phyloP scores from a whole-genome alignment of 148 eudicot genomes.

The Selenicereus undatus region DNA sequence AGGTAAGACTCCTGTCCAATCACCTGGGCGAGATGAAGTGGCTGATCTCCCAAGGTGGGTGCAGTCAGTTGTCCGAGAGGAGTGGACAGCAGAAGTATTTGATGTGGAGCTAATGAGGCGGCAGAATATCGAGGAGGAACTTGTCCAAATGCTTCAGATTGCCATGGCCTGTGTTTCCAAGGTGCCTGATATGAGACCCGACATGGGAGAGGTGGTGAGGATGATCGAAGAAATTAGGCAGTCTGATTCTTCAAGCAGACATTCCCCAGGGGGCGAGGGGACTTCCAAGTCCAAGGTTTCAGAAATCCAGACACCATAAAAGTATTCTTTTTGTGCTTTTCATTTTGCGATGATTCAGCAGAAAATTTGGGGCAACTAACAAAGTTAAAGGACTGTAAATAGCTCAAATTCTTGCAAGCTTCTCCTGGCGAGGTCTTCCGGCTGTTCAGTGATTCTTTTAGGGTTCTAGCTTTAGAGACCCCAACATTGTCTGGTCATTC shows the following conservation, averaged over 20 bases:
- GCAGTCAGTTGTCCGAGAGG: constrained; percentile 91
- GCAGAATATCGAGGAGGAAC: constrained; percentile 80
- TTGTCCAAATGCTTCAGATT: constrained; percentile 93
- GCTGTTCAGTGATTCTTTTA: constrained; percentile 26
- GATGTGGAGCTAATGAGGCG: constrained; percentile 68
- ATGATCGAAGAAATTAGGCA: constrained; percentile 72
- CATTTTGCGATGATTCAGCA: constrained; percentile 2
- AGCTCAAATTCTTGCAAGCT: constrained; percentile 17
- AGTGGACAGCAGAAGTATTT: constrained; percentile 97
- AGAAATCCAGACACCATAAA: constrained; percentile 34
- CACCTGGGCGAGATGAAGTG: constrained; percentile 68
- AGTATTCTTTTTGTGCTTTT: constrained; percentile 17
- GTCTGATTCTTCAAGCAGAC: constrained; percentile 45
- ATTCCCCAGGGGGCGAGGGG: constrained; percentile 50
- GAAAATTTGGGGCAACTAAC: constrained; percentile 15
- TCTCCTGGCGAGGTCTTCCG: neutral
- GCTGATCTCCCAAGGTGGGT: constrained; percentile 89
- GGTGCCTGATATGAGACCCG: constrained; percentile 76
- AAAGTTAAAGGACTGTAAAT: constrained; percentile 28
- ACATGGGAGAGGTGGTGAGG: constrained; percentile 64
- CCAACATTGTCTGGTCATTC: constrained; percentile 15
- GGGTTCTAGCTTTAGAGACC: constrained; percentile 19
- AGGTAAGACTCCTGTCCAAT: constrained; percentile 74
- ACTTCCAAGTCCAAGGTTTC: constrained; percentile 38
- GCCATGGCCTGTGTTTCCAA: constrained; percentile 86